Conservation (phyloP, 1,284 basidiomycete genomes). For the Ustilago hordei region DNA sequence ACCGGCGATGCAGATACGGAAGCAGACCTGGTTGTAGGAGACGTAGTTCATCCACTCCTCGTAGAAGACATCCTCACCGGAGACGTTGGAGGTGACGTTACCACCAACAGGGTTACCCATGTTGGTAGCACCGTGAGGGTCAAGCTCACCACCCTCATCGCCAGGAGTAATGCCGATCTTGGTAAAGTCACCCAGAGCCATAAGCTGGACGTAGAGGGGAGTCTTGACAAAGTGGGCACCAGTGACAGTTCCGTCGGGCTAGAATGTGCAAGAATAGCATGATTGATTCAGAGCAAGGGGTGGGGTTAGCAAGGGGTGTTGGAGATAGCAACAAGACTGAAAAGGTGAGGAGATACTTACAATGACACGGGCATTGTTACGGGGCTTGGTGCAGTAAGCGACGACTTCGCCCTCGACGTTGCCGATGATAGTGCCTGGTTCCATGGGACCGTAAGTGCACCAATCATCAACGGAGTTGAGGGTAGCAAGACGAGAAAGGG, state of each 20-base stretch:
- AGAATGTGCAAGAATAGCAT: not conserved
- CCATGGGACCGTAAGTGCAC: constrained; percentile 69
- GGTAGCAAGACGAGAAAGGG: constrained; percentile 56
- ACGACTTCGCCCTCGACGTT: constrained; percentile 78
- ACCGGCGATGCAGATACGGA: constrained; percentile 67
- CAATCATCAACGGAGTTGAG: constrained; percentile 65
- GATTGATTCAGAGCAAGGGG: not conserved
- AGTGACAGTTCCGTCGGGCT: constrained; percentile 66
- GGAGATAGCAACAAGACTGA: not conserved
- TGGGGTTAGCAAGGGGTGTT: not conserved
- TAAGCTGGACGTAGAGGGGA: constrained; percentile 71
- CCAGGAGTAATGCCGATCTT: constrained; percentile 58
- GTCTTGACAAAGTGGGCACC: constrained; percentile 66
- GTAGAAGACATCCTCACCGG: constrained; percentile 72
- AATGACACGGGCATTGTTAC: constrained; percentile 68
- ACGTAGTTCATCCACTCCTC: constrained; percentile 72
- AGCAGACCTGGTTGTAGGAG: constrained; percentile 63
- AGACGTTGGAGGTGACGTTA: constrained; percentile 73
- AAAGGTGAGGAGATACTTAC: constrained; percentile 13
- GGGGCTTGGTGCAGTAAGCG: constrained; percentile 77
- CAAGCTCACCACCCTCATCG: constrained; percentile 66
- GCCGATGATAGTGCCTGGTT: constrained; percentile 73
- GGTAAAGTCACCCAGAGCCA: constrained; percentile 70
- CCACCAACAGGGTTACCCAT: constrained; percentile 73
- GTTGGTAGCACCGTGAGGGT: constrained; percentile 67